Conservation (phyloP, 148 eudicot species). For the Rhododendron griersonianum region DNA sequence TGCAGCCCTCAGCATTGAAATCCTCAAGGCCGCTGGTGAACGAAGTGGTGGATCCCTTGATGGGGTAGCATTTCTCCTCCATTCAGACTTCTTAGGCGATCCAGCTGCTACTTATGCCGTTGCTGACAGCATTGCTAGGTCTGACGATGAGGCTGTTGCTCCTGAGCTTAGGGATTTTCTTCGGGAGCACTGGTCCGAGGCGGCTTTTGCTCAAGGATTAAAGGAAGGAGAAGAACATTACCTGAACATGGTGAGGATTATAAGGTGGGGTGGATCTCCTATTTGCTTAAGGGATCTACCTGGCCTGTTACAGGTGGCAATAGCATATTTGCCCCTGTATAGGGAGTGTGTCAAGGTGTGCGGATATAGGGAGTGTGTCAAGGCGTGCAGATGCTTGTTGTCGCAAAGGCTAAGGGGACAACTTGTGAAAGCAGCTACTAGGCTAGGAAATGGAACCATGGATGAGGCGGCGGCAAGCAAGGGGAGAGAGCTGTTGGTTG, state of each 20-base stretch:
- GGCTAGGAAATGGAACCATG: slow-evolving; percentile 45
- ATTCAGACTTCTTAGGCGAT: slow-evolving; percentile 73
- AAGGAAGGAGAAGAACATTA: slow-evolving; percentile 62
- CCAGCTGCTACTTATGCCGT: slow-evolving; percentile 81
- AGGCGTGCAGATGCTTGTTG: slow-evolving; percentile 71
- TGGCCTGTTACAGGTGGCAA: slow-evolving; percentile 66
- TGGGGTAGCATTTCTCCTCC: slow-evolving; percentile 91
- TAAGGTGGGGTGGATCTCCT: slow-evolving; percentile 70
- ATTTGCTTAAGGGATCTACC: slow-evolving; percentile 73
- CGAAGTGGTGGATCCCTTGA: slow-evolving; percentile 82
- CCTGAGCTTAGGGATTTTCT: slow-evolving; percentile 69
- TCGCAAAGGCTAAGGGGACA: slow-evolving; percentile 78
- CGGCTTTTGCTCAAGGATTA: slow-evolving; percentile 59
- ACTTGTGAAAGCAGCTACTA: slow-evolving; percentile 73
- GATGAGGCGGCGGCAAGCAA: slow-evolving; percentile 20
- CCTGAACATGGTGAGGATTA: slow-evolving; percentile 54
- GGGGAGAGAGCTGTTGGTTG: slow-evolving; percentile 51
- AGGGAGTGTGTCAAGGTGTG: slow-evolving; percentile 69
- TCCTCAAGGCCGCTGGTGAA: slow-evolving; percentile 96
- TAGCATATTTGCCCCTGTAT: slow-evolving; percentile 87
- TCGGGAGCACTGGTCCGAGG: slow-evolving; percentile 75
- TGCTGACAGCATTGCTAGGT: slow-evolving; percentile 75
- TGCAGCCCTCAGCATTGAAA: slow-evolving; percentile 88
- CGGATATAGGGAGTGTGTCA: slow-evolving; percentile 72
- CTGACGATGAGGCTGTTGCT: slow-evolving; percentile 66